Evolutionary conservation across 306 rosid genomes (phyloP).

Genomic region (Coriaria nepalensis): DNA sequence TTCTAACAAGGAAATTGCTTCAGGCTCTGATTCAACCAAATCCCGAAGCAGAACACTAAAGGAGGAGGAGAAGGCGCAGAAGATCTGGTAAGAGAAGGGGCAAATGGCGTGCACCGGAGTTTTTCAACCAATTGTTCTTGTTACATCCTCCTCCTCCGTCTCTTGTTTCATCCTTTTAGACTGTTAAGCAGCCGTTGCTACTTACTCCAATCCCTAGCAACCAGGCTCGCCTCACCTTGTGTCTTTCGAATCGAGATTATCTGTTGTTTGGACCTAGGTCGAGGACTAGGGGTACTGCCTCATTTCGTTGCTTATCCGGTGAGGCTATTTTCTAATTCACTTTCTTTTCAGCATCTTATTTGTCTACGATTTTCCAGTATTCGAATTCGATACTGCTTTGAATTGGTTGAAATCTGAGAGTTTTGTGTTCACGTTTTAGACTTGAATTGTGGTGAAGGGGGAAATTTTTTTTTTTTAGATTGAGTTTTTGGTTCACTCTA

Average conservation of each 20-base stretch:
- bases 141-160: conserved; percentile 18
- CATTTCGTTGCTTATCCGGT: conserved; percentile 71
- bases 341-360: background rate
- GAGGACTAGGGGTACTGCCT: conserved; percentile 9
- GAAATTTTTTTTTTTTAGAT: too few relatives aligned
- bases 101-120: conserved; percentile 30
- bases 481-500: too few relatives aligned
- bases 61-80: too few relatives aligned
- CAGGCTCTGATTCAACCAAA: too few relatives aligned
- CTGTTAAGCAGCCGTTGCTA: conserved; percentile 10
- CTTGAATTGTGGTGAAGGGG: too few relatives aligned
- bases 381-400: background rate
- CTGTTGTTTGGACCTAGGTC: conserved; percentile 19
- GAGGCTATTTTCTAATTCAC: background rate
- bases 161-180: conserved; percentile 8
- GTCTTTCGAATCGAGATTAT: conserved; percentile 4
- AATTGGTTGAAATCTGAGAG: background rate
- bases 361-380: background rate
- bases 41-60: too few relatives aligned
- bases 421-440: too few relatives aligned
- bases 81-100: background rate
- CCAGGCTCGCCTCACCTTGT: conserved; percentile 8
- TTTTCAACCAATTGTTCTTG: conserved; percentile 17
- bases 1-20: too few relatives aligned
- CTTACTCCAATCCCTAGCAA: conserved; percentile 18